Conservation (phyloP, 345 rosid species). For the Eucalyptus camaldulensis region DNA sequence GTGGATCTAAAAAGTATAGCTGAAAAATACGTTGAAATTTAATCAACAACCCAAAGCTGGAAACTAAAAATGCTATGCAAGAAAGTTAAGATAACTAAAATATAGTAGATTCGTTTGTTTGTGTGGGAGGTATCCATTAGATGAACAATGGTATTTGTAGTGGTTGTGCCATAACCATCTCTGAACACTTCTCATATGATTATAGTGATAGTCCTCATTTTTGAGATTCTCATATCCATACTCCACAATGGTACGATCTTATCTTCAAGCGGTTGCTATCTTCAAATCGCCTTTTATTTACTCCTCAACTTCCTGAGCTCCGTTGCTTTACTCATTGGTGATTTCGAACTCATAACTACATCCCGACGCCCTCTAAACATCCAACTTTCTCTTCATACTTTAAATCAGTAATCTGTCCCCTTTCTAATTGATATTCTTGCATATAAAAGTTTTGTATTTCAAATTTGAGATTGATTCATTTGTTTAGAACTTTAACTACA, state of each 20-base stretch:
- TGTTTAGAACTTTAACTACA: not conserved
- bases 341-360: not conserved
- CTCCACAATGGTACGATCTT: not conserved
- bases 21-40: not conserved
- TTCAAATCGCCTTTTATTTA: not conserved
- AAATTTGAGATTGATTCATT: not conserved
- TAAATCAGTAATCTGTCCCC: not conserved
- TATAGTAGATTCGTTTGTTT: not conserved
- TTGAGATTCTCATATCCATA: not conserved
- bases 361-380: not conserved
- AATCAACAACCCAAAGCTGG: rapidly evolving
- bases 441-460: not conserved
- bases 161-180: not conserved
- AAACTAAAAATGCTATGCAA: not conserved
- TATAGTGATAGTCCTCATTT: not conserved
- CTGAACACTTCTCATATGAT: not conserved
- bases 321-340: not conserved
- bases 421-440: not conserved
- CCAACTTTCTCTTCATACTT: not conserved
- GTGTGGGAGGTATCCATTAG: not conserved
- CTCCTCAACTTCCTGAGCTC: not conserved
- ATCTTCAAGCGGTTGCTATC: not conserved
- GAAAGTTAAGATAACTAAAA: not conserved
- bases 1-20: not conserved
- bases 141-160: not conserved